These are phyloP conservation scores for Penicillium sp. DNA, from an alignment of 2,329 filamentous ascomycete genomes.

Conservation along the genomic window DNA sequence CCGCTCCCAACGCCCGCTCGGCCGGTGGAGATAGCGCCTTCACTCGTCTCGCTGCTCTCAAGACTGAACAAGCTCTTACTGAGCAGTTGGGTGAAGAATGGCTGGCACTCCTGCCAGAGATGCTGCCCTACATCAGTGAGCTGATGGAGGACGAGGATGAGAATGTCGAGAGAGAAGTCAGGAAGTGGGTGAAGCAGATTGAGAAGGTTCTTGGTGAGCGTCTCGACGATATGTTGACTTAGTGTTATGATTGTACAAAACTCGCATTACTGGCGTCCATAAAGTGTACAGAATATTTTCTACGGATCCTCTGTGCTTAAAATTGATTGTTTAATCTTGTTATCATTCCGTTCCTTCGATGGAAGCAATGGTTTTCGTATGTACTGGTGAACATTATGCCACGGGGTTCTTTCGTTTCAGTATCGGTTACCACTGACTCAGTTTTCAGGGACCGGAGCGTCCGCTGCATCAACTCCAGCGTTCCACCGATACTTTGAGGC, in stretches of 20 bases:
- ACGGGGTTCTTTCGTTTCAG: no score
- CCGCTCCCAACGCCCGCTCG: slow-evolving; percentile 28
- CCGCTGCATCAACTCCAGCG: slow-evolving; percentile 35
- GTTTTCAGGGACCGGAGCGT: slow-evolving; percentile 33
- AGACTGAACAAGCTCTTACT: slow-evolving; percentile 78
- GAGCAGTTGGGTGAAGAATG: slow-evolving; percentile 87
- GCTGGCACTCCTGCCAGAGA: slow-evolving; percentile 87
- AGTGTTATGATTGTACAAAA: slow-evolving; percentile 34
- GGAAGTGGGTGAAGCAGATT: slow-evolving; percentile 87
- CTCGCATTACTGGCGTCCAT: slow-evolving; percentile 25
- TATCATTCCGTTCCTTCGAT: neutral
- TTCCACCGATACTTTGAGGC: slow-evolving; percentile 42
- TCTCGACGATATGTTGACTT: slow-evolving; percentile 88
- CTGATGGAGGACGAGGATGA: slow-evolving; percentile 96
- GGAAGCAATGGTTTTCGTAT: neutral
- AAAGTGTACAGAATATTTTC: neutral
- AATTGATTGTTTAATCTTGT: neutral
- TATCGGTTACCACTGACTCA: neutral
- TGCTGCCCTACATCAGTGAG: slow-evolving; percentile 94
- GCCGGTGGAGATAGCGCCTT: slow-evolving; percentile 60
- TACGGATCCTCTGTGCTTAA: slow-evolving; percentile 12
- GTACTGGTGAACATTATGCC: neutral
- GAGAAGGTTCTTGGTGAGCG: slow-evolving; percentile 88
- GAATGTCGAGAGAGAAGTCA: slow-evolving; percentile 83
- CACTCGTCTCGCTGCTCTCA: slow-evolving; percentile 79